Evolutionary conservation across 345 rosid species (phyloP), one percentile per base, ranked within the genome.

Genomic region (Crucihimalaya himalaica): DNA sequence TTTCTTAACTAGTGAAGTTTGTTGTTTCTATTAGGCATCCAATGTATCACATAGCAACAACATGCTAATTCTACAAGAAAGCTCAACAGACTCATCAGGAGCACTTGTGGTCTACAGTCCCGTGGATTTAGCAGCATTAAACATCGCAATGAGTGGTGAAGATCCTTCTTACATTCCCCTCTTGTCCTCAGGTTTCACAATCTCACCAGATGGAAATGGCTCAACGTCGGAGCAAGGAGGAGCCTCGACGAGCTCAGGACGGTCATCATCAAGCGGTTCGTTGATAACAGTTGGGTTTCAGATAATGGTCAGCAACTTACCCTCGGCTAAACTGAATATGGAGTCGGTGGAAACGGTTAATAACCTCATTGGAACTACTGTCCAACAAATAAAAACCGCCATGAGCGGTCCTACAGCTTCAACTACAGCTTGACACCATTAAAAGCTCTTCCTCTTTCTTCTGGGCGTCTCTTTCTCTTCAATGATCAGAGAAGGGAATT

Each of bases 61-160:
- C 71, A 95, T 92, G 99, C 46, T 95, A 54, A 86, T 95, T 66
- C 97, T 95, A 35, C 99, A 95, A 83, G 99, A 95, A 84, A 90
- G 92, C 81, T 90, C 96, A 79, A 71, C 85, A 64, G 99, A 95
- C 84, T 81, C 86, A 34, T 87, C 99, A 9, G 99, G 92, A 37
- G 87, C 97, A 12, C 81, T 92, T 0, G 86, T 95, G 32, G 89
- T 92, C 11, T 92, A 92, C 63, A 88, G 98, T 76, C 96, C 99
- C 0, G 91, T 95, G 29, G 99, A 95, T 69, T 81, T 92, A 63
- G 80, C 93, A 0, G 88, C 92, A 10, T 76, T 95, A 72, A 86
- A 90, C 84, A 75, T 92, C n/a, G 97, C 97, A 63, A 90, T 92
- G 93, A 92, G 86, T 20, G 99, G 98, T 0, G 98, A 90, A 59